phyloP scores from a whole-genome alignment of 2,329 filamentous ascomycete genomes.

The Fusarium redolens region DNA sequence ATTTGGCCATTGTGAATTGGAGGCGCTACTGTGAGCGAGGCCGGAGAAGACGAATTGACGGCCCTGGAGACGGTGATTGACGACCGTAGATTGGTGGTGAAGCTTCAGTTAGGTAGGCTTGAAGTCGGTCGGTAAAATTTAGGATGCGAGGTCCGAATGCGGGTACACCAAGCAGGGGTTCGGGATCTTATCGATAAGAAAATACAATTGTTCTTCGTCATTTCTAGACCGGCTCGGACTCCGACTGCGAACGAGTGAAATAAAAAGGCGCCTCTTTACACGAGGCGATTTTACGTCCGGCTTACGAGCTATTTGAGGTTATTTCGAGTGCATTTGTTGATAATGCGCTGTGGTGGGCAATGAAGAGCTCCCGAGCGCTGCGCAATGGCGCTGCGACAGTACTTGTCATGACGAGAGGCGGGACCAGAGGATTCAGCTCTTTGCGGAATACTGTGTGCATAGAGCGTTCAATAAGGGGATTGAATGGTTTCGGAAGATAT shows the following conservation, averaged over 20 bases:
- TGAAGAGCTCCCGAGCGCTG: conserved; percentile 41
- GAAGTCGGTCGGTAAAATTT: conserved; percentile 46
- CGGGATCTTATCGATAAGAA: conserved; percentile 45
- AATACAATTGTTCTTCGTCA: conserved; percentile 25
- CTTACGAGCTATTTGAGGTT: not conserved
- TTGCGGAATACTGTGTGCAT: not conserved
- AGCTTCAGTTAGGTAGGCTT: conserved; percentile 16
- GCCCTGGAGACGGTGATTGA: conserved; percentile 17
- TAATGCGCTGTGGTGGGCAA: conserved; percentile 37
- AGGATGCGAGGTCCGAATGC: conserved; percentile 35
- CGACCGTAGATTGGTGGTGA: conserved; percentile 17
- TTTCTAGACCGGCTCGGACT: conserved; percentile 25
- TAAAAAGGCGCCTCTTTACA: conserved; percentile 1
- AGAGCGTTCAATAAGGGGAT: not conserved
- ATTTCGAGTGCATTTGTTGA: not conserved
- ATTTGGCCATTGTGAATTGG: conserved; percentile 45
- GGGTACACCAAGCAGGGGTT: conserved; percentile 28
- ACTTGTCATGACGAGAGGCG: conserved; percentile 22
- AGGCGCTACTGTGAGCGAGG: not conserved
- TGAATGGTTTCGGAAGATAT: not conserved
- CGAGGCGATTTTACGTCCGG: not conserved
- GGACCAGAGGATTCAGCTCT: conserved; percentile 37
- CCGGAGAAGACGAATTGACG: conserved; percentile 21
- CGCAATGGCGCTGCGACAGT: conserved; percentile 38
- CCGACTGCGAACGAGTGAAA: conserved; percentile 12